Evolutionary conservation across 768 basidiomycete species (phyloP).

Genomic region (Macrolepiota dolichaula): DNA sequence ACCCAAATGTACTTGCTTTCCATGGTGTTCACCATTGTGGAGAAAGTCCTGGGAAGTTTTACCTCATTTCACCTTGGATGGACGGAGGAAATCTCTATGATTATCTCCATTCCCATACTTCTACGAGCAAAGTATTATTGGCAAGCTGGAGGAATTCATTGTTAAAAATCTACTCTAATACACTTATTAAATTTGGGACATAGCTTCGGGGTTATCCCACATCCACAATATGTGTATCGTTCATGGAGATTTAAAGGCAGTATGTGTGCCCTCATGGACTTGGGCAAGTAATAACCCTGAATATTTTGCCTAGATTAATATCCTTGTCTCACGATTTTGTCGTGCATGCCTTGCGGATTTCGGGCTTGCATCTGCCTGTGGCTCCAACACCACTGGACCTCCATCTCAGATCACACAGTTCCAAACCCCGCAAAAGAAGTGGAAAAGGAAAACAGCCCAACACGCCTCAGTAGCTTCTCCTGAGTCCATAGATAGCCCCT

Average conservation of each 20-base stretch:
- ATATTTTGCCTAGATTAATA: background rate
- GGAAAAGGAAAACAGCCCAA: too few relatives aligned
- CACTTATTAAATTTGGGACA: background rate
- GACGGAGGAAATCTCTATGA: conserved; percentile 6
- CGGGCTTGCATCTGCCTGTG: conserved; percentile 1
- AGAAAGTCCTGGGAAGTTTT: background rate
- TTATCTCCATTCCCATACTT: background rate
- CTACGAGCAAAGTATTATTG: background rate
- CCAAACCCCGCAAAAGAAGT: too few relatives aligned
- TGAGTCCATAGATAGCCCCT: too few relatives aligned
- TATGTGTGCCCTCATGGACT: background rate
- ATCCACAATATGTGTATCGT: background rate
- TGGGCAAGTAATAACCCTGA: background rate
- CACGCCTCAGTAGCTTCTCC: too few relatives aligned
- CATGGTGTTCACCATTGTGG: conserved; percentile 12
- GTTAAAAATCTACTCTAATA: accelerated
- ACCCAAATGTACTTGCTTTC: conserved; percentile 10
- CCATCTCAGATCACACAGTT: too few relatives aligned
- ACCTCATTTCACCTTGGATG: conserved; percentile 13
- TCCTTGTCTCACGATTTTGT: background rate
- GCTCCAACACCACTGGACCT: conserved; percentile 7
- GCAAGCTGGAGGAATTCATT: background rate
- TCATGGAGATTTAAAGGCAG: conserved; percentile 10
- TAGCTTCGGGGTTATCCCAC: background rate
- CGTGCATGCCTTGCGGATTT: conserved; percentile 9